A percentile compares a stretch with the other conserved stretches of the same genome.
phyloP scores from a whole-genome alignment of 768 basidiomycete genomes.

The Boletus eberwhitei region DNA sequence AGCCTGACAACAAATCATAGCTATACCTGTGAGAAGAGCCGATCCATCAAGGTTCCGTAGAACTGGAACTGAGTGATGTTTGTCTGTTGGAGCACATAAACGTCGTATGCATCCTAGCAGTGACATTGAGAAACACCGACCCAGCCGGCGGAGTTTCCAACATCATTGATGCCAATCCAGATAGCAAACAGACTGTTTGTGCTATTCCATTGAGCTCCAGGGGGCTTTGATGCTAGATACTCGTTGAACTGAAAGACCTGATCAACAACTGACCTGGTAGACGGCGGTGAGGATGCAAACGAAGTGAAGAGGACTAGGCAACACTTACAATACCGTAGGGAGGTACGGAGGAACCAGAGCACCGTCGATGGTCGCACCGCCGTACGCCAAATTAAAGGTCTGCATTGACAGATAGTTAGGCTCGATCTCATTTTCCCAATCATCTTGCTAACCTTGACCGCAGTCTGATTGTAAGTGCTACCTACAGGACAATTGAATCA shows the following conservation, averaged over 20 bases:
- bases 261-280: slow-evolving; percentile 35
- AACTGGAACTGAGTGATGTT: slow-evolving; percentile 24
- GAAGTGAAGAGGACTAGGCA: neutral
- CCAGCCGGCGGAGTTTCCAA: slow-evolving; percentile 27
- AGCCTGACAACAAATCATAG: neutral
- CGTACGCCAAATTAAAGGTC: slow-evolving; percentile 65
- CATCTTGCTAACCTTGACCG: slow-evolving; percentile 39
- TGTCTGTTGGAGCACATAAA: slow-evolving; percentile 9
- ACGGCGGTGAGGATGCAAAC: neutral
- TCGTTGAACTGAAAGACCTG: slow-evolving; percentile 60
- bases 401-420: slow-evolving; percentile 19
- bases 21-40: slow-evolving; percentile 29
- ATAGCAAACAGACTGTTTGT: slow-evolving; percentile 57
- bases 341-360: slow-evolving; percentile 51
- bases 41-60: slow-evolving; percentile 23
- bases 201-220: slow-evolving; percentile 53
- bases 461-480: slow-evolving; percentile 52
- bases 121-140: slow-evolving; percentile 6
- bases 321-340: slow-evolving; percentile 50
- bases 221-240: slow-evolving; percentile 45
- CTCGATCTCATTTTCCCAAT: neutral
- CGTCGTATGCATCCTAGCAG: neutral
- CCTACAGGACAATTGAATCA: slow-evolving; percentile 30
- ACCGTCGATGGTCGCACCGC: slow-evolving; percentile 63
- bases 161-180: slow-evolving; percentile 74